Conservation (phyloP, 2,329 filamentous ascomycete species). For the Didymella lethalis region DNA sequence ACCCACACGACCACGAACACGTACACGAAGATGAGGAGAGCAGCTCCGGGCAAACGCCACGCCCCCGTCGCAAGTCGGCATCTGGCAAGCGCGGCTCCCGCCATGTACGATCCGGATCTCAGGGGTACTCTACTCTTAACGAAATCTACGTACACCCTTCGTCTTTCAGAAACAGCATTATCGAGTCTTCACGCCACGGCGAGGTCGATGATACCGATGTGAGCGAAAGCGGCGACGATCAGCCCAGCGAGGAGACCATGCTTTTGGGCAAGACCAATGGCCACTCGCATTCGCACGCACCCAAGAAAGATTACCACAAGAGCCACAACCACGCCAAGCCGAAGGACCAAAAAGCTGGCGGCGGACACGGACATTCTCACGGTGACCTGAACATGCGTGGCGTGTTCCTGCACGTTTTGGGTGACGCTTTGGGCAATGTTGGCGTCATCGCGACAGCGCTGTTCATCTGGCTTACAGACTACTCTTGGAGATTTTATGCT, state of each 20-base stretch:
- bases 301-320: slow-evolving; percentile 59
- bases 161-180: slow-evolving; percentile 90
- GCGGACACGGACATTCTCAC: slow-evolving; percentile 78
- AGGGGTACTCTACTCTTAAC: slow-evolving; percentile 65
- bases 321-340: slow-evolving; percentile 84
- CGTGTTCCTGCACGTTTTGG: slow-evolving; percentile 74
- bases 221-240: slow-evolving; percentile 65
- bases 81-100: slow-evolving; percentile 58
- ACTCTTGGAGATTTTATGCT: slow-evolving; percentile 81
- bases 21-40: slow-evolving; percentile 59
- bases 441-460: slow-evolving; percentile 84
- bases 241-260: slow-evolving; percentile 51
- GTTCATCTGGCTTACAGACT: slow-evolving; percentile 90
- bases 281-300: slow-evolving; percentile 24
- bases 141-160: slow-evolving; percentile 85
- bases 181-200: slow-evolving; percentile 74
- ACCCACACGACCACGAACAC: slow-evolving; percentile 36
- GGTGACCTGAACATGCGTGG: slow-evolving; percentile 93
- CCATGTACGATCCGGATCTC: slow-evolving; percentile 66
- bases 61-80: slow-evolving; percentile 34
- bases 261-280: slow-evolving; percentile 42
- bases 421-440: slow-evolving; percentile 85
- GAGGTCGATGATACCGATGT: slow-evolving; percentile 62
- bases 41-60: slow-evolving; percentile 31
- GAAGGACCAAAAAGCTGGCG: slow-evolving; percentile 64